These are phyloP conservation scores for Euphorbia tirucalli DNA, from an alignment of 345 rosid species.

Conservation along the genomic window DNA sequence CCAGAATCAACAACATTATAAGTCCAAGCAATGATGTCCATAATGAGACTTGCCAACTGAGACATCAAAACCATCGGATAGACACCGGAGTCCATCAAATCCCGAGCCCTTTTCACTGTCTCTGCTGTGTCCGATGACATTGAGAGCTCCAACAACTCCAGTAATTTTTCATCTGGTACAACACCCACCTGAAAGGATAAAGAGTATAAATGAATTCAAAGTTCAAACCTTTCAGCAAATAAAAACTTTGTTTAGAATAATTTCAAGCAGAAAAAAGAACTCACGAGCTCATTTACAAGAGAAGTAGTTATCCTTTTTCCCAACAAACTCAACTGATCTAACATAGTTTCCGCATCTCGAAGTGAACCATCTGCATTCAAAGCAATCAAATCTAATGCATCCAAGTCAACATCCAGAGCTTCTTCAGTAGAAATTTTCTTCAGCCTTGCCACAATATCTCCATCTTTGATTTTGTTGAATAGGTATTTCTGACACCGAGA, in stretches of 20 bases:
- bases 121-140: slow-evolving; percentile 93
- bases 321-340: slow-evolving; percentile 91
- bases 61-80: slow-evolving; percentile 95
- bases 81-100: slow-evolving; percentile 88
- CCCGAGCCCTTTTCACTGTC: slow-evolving; percentile 91
- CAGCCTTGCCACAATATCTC: slow-evolving; percentile 62
- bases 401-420: slow-evolving; percentile 78
- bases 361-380: slow-evolving; percentile 93
- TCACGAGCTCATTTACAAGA: slow-evolving; percentile 92
- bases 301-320: slow-evolving; percentile 83
- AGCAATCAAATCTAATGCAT: slow-evolving; percentile 93
- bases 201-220: slow-evolving; percentile 1
- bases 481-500: slow-evolving; percentile 92
- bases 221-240: slow-evolving; percentile 1
- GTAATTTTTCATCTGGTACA: slow-evolving; percentile 87
- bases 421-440: slow-evolving; percentile 67
- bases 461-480: slow-evolving; percentile 88
- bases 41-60: slow-evolving; percentile 93
- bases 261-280: slow-evolving; percentile 27
- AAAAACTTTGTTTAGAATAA: not conserved
- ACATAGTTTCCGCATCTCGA: slow-evolving; percentile 96
- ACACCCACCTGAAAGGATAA: slow-evolving; percentile 75
- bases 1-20: slow-evolving; percentile 50
- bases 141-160: slow-evolving; percentile 91
- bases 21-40: slow-evolving; percentile 96